A percentile compares a stretch with the other conserved stretches of the same genome.
These are phyloP conservation scores for Zymoseptoria brevis DNA, from an alignment of 2,329 filamentous ascomycete species.

Conservation along the genomic window DNA sequence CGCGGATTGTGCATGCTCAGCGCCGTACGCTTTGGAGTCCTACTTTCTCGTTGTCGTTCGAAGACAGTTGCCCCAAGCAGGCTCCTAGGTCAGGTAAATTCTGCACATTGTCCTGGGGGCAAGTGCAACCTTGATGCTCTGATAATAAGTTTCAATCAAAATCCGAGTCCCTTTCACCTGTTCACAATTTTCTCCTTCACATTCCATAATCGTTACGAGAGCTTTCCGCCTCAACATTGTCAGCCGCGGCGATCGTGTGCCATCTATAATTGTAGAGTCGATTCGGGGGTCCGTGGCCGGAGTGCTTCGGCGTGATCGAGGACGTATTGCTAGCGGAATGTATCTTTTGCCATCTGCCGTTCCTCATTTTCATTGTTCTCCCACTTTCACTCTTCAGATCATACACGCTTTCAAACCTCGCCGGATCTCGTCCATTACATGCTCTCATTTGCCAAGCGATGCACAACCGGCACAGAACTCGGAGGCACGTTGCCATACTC, in stretches of 20 bases:
- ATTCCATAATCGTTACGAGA: neutral
- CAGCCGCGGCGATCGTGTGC: too few relatives aligned
- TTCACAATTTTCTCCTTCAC: neutral
- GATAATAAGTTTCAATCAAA: neutral
- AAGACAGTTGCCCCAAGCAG: neutral
- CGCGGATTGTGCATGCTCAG: neutral
- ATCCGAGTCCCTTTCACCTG: neutral
- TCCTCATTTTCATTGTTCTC: neutral
- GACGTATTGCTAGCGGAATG: neutral
- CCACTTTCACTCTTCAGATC: neutral
- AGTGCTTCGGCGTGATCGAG: neutral
- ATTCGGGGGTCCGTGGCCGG: neutral
- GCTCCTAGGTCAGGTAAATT: neutral
- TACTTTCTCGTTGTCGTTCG: neutral
- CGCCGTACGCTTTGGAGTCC: neutral
- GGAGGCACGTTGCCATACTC: constrained; percentile 83
- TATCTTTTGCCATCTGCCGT: neutral
- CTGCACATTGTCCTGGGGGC: neutral
- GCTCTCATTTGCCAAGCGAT: constrained; percentile 40
- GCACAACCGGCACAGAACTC: constrained; percentile 71
- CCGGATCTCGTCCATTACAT: constrained; percentile 3
- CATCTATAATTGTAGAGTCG: neutral
- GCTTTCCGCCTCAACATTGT: too few relatives aligned
- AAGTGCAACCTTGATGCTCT: neutral
- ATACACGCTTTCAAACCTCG: neutral